A percentile compares a stretch with the other conserved stretches of the same genome.
Conservation (phyloP, 2,329 filamentous ascomycete species). For the Pezicula neosporulosa region DNA sequence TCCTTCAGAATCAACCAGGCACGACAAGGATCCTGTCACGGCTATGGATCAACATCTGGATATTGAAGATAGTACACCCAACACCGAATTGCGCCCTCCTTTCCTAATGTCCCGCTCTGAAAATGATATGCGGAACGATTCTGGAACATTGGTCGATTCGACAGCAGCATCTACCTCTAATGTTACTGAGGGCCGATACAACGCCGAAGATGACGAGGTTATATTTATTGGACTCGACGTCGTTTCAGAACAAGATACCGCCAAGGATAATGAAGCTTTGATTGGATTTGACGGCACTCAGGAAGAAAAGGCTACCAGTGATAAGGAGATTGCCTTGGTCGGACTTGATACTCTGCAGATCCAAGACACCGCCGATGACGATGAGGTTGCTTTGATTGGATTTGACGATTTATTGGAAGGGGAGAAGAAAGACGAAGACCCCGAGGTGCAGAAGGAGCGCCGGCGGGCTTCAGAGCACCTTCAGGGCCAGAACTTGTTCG, state of each 20-base stretch:
- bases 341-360: neutral
- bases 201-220: too few relatives aligned
- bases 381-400: neutral
- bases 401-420: neutral
- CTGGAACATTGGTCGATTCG: too few relatives aligned
- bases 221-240: too few relatives aligned
- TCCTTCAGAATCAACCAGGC: neutral
- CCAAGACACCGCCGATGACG: too few relatives aligned
- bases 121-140: too few relatives aligned
- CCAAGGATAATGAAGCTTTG: neutral
- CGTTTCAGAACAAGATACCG: too few relatives aligned
- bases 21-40: neutral
- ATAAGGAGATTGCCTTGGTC: neutral
- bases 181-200: too few relatives aligned
- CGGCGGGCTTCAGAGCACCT: slow-evolving; percentile 1
- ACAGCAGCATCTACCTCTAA: too few relatives aligned
- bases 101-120: neutral
- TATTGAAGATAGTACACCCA: neutral
- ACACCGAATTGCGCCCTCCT: neutral
- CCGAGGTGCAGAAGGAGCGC: neutral
- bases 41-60: neutral
- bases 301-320: too few relatives aligned
- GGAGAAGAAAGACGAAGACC: neutral
- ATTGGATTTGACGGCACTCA: neutral
- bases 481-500: neutral